Percentiles rank a stretch among this genome's conserved stretches.
Evolutionary conservation across 768 basidiomycete species (phyloP).

Genomic region (Cytidiella melzeri): DNA sequence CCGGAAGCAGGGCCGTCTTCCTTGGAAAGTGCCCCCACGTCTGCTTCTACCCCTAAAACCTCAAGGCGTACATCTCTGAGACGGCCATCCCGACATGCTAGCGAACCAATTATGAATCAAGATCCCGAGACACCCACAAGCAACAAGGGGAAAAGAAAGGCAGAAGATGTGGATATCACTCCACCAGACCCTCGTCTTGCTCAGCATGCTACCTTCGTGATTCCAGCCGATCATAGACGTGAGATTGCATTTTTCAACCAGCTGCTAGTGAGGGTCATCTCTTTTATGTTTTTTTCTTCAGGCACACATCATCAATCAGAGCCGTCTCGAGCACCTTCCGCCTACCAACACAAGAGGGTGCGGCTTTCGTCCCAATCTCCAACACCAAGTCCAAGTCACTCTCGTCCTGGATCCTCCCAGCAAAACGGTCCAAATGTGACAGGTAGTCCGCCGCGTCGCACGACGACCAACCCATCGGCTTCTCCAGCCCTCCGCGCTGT

Average conservation of each 20-base stretch:
- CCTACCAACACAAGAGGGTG: conserved; percentile 67
- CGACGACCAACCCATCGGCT: conserved; percentile 15
- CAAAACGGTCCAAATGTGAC: conserved; percentile 35
- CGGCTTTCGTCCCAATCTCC: conserved; percentile 42
- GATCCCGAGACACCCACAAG: conserved; percentile 21
- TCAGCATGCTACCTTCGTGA: conserved; percentile 56
- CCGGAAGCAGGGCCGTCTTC: conserved; percentile 19
- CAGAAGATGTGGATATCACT: conserved; percentile 64
- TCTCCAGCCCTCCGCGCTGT: conserved; percentile 10
- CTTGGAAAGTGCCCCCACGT: conserved; percentile 1
- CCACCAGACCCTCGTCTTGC: conserved; percentile 55
- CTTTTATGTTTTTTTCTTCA: conserved; percentile 4
- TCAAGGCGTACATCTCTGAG: conserved; percentile 7
- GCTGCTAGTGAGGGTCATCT: too few relatives aligned
- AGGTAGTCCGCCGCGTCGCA: conserved; percentile 38
- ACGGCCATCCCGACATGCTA: conserved; percentile 18
- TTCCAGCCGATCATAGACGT: conserved; percentile 52
- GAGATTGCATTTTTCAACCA: conserved; percentile 32
- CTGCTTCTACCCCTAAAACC: conserved; percentile 3
- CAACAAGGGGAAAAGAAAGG: conserved; percentile 63
- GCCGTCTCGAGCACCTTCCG: conserved; percentile 61
- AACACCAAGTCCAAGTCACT: conserved; percentile 25
- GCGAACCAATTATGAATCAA: conserved; percentile 19
- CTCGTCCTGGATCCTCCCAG: conserved; percentile 35
- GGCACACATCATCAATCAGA: conserved; percentile 24